These are phyloP conservation scores for Cynanchum wilfordii DNA, from an alignment of 257 asterid genomes.

Conservation along the genomic window DNA sequence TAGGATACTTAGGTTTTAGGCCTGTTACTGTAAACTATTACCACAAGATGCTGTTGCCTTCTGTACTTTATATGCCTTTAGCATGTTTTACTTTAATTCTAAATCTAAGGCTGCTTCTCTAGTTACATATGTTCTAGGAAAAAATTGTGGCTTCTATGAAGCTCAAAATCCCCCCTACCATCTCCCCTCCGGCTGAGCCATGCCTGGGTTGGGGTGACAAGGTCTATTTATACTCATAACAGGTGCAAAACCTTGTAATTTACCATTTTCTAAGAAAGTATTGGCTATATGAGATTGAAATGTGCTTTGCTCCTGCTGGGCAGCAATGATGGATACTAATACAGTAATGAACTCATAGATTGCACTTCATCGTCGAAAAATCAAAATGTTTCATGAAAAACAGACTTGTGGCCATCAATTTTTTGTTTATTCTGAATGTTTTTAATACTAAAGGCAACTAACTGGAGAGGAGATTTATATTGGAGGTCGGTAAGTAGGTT, in stretches of 20 bases:
- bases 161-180: neutral
- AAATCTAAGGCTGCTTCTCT: neutral
- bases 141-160: neutral
- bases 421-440: neutral
- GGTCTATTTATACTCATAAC: neutral
- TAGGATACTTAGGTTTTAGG: neutral
- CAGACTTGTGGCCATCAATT: neutral
- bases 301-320: neutral
- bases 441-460: neutral
- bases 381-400: neutral
- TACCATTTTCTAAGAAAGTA: neutral
- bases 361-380: neutral
- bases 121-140: neutral
- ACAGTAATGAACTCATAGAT: neutral
- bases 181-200: no score
- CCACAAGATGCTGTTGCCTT: neutral
- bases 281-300: neutral
- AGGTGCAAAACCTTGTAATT: neutral
- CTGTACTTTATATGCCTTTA: neutral
- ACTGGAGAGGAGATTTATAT: neutral
- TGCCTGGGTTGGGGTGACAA: neutral
- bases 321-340: neutral
- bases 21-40: neutral
- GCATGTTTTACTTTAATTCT: neutral
- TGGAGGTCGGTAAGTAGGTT: neutral